Conservation (phyloP, 805 yeast species). For the Myxozyma nipponensis region DNA sequence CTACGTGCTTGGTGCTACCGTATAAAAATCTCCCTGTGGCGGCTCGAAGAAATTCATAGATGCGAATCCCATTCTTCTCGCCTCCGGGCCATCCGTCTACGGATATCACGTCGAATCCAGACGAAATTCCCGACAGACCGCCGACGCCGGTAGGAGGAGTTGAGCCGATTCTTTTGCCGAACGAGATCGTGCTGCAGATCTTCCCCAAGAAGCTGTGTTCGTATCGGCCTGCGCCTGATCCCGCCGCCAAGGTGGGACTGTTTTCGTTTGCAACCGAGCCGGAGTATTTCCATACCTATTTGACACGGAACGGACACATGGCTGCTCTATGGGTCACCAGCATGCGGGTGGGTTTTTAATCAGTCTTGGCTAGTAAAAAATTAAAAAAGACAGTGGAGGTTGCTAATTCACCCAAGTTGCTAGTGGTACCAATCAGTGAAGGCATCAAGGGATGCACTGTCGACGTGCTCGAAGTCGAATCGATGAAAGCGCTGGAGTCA, state of each 20-base stretch:
- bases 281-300: conserved; percentile 21
- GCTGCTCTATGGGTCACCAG: conserved; percentile 26
- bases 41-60: too few relatives aligned
- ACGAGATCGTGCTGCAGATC: conserved; percentile 32
- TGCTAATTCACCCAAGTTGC: conserved; percentile 4
- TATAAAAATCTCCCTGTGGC: too few relatives aligned
- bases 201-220: conserved; percentile 29
- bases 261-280: conserved; percentile 17
- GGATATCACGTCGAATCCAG: too few relatives aligned
- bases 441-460: conserved; percentile 18
- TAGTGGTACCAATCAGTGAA: conserved; percentile 14
- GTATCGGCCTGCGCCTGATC: conserved; percentile 5
- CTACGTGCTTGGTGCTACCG: too few relatives aligned
- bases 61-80: neutral
- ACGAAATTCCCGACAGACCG: conserved; percentile 17
- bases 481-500: conserved; percentile 22
- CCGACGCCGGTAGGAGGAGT: conserved; percentile 31
- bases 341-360: conserved; percentile 19
- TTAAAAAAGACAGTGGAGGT: neutral
- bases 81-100: too few relatives aligned
- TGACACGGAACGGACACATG: conserved; percentile 17
- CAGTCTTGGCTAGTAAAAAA: neutral
- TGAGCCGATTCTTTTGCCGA: conserved; percentile 34
- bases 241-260: neutral
- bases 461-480: conserved; percentile 16